Conservation (phyloP, 768 basidiomycete species). For the Paxillus rubicundulus region DNA sequence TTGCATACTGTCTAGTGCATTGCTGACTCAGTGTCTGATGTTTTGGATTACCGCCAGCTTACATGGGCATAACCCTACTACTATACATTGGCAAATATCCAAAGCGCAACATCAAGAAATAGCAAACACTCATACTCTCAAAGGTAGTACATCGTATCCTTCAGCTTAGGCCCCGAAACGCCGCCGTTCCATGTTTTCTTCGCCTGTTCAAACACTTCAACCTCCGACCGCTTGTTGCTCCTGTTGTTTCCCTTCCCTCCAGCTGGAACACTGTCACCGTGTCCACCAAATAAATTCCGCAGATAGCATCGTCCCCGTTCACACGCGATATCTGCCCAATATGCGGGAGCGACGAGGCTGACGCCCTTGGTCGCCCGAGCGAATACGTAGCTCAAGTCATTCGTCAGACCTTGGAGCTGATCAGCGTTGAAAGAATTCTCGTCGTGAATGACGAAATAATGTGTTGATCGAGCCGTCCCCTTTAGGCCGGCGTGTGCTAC, state of each 20-base stretch:
- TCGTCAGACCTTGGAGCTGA: constrained; percentile 42
- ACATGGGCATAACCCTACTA: not conserved
- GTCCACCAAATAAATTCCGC: constrained; percentile 38
- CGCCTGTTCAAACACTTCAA: constrained; percentile 50
- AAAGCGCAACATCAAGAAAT: not conserved
- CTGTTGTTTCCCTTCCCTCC: constrained; percentile 19
- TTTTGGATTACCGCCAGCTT: not conserved
- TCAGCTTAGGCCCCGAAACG: constrained; percentile 44
- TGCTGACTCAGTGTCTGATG: too few species aligned
- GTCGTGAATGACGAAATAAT: constrained; percentile 48
- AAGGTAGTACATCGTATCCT: constrained; percentile 70
- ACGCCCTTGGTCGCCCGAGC: constrained; percentile 45
- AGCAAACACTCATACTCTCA: constrained; percentile 23
- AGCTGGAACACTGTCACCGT: constrained; percentile 12
- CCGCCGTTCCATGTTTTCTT: constrained; percentile 50
- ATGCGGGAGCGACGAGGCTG: constrained; percentile 18
- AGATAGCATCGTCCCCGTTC: constrained; percentile 48
- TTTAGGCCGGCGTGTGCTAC: constrained; percentile 37
- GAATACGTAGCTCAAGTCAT: constrained; percentile 47
- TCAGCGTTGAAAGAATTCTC: constrained; percentile 45
- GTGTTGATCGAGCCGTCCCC: constrained; percentile 41
- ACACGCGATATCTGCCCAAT: constrained; percentile 41
- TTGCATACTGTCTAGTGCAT: too few species aligned
- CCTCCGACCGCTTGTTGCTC: constrained; percentile 29
- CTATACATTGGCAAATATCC: not conserved